These are phyloP conservation scores for Plectosphaerella plurivora DNA, from an alignment of 2,329 filamentous ascomycete species.

Conservation along the genomic window DNA sequence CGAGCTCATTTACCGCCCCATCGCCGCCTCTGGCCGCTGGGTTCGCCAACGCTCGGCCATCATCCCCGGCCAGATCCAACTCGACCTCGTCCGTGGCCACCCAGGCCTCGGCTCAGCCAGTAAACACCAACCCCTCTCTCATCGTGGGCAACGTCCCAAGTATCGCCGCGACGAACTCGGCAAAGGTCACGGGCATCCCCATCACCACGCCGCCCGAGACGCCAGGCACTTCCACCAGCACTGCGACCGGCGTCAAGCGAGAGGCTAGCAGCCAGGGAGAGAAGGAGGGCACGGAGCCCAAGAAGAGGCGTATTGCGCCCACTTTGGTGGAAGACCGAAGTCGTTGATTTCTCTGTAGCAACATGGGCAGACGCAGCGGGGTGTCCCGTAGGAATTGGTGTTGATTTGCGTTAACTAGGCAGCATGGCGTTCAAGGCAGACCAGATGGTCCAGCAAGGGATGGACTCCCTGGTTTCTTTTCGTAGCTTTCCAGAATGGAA, in stretches of 20 bases:
- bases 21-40: conserved; percentile 55
- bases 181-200: conserved; percentile 59
- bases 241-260: conserved; percentile 43
- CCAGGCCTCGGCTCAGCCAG: conserved; percentile 39
- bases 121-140: conserved; percentile 74
- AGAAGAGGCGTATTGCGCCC: conserved; percentile 68
- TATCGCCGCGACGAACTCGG: conserved; percentile 69
- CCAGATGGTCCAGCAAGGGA: neutral
- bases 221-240: conserved; percentile 44
- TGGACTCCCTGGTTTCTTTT: neutral
- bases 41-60: conserved; percentile 60
- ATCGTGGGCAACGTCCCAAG: conserved; percentile 73
- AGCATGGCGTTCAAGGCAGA: neutral
- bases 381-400: neutral
- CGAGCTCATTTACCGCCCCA: conserved; percentile 52
- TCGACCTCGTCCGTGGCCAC: conserved; percentile 78
- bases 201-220: conserved; percentile 90
- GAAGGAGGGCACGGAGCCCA: conserved; percentile 50
- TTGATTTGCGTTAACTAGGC: neutral
- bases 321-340: conserved; percentile 44
- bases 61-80: conserved; percentile 80
- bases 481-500: neutral
- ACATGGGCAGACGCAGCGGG: no score
- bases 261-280: conserved; percentile 51
- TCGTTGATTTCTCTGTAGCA: neutral